These are phyloP conservation scores for Ilyonectria mors-panacis DNA, from an alignment of 2,329 filamentous ascomycete species.

Conservation along the genomic window DNA sequence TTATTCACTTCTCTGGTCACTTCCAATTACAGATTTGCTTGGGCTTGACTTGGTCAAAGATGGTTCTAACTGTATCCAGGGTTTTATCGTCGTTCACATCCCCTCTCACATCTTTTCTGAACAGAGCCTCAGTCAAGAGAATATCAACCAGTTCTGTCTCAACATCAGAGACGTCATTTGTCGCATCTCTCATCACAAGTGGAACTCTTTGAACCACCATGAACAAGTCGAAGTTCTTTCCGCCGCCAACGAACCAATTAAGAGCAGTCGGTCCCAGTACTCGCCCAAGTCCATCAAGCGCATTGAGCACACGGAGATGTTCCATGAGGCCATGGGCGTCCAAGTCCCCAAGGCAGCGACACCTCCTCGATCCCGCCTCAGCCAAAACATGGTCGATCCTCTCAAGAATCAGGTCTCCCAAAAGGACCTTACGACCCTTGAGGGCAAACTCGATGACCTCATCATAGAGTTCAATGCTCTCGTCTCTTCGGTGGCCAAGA, in stretches of 20 bases:
- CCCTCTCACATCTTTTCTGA: background rate
- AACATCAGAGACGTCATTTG: slow-evolving; percentile 16
- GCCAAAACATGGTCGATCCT: background rate
- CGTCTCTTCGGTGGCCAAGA: background rate
- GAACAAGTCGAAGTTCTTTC: background rate
- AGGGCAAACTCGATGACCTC: background rate
- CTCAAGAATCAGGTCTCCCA: background rate
- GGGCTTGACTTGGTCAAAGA: background rate
- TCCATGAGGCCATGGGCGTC: background rate
- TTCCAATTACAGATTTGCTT: background rate
- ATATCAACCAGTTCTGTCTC: background rate
- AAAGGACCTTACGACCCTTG: background rate
- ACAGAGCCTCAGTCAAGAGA: background rate
- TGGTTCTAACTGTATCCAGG: slow-evolving; percentile 5
- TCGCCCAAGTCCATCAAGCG: background rate
- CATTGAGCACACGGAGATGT: background rate
- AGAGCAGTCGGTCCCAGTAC: background rate
- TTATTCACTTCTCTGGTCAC: background rate
- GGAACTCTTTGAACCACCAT: background rate
- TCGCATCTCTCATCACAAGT: background rate
- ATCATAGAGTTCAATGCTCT: background rate
- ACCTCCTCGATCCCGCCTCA: background rate
- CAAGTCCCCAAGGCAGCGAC: background rate
- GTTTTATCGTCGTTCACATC: slow-evolving; percentile 2
- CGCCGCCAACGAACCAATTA: background rate